Base-by-base conservation (phyloP, 176 grass and related monocot species). In the Stipa capillata region DNA sequence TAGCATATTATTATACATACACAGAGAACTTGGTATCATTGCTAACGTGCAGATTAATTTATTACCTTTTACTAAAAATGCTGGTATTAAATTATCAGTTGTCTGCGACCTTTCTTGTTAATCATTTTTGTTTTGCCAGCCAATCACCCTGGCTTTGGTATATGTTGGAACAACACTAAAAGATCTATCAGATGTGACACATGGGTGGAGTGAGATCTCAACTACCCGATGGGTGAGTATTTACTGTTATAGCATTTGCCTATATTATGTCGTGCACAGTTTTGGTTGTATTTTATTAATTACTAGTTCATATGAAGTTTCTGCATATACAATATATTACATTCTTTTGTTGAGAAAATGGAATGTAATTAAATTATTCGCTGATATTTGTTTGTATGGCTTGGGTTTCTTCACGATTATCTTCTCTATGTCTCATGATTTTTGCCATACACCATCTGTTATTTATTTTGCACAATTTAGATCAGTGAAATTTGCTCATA, bases 151-250 rank as follows among this genome's bases (percentile, higher is more conserved):
- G 15, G 92, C 91, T 34, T 82, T 98, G 62, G 95, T 98, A 70
- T 98, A 98, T 85, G 87, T 98, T 65, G 95, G 95, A 62, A 98
- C 95, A 64, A 98, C 95, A 55, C 78, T 98, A 60, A 98, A 98
- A 74, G 95, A 98, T 92, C 95, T 98, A 74, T 89, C 95, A 51
- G 95, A 98, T 83, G 95, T 98, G 83, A 98, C 95, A 6, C 92
- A 98, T 94, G 90, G 92, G 71, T 98, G 95, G 95, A 89, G 92
- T 16, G 90, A 94, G 78, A 92, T 98, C 68, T 93, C 95, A 6
- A 94, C 92, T 52, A 80, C 95, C 85, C 90, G 95, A 86, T 92
- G 88, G 95, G 95, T 98, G 85, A 80, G 77, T 66, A 77, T 72
- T 63, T 52, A 32, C 28, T 64, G 60, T 69, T 81, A 25, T 75